Base-by-base conservation (phyloP, 148 eudicot species). In the Cornus florida region DNA sequence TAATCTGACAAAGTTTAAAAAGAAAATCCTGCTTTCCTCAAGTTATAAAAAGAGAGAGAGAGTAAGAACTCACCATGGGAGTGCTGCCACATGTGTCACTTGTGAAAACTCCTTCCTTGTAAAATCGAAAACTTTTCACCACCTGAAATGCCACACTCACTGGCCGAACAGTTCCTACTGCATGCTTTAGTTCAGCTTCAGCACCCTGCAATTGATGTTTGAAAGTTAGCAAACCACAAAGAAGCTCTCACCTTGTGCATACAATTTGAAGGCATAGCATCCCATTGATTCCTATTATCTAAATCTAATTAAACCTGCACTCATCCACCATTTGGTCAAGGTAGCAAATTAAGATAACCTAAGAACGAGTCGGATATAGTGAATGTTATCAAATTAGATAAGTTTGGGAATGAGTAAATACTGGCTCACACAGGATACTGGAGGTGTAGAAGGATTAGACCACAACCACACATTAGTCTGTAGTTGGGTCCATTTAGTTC, bases 71-170 rank as follows among this genome's bases (percentile, higher is more conserved):
- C 72, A 97, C 99, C 99, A 90, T 94, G 41, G 97, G 89, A 76
- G 85, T 73, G 57, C 65, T 91, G 82, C 99, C 99, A 86, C 99
- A 94, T 38, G 78, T 78, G n/a, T 89, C 85, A 80, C 93, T 97
- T 68, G 94, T 91, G 87, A 81, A 97, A 87, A 97, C 99, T 82
- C 99, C 99, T 19, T 86, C 75, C 83, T 87, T 83, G 80, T 97
- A 97, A n/a, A 83, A 79, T 66, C 83, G 76, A 85, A 97, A 97
- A 28, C 83, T 89, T 48, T 67, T 1, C 68, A 94, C 92, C 79
- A 97, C 99, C 91, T 97, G 81, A 88, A 97, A 97, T 48, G 99
- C 99, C 50, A 97, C 92, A 79, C 99, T 97, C 41, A 97, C 99
- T 1, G 99, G 99, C 70, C 99, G 91, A 69, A 86, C 88, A 70